Evolutionary conservation across 805 yeast species (phyloP).

Genomic region (Kuraishia ogatae): DNA sequence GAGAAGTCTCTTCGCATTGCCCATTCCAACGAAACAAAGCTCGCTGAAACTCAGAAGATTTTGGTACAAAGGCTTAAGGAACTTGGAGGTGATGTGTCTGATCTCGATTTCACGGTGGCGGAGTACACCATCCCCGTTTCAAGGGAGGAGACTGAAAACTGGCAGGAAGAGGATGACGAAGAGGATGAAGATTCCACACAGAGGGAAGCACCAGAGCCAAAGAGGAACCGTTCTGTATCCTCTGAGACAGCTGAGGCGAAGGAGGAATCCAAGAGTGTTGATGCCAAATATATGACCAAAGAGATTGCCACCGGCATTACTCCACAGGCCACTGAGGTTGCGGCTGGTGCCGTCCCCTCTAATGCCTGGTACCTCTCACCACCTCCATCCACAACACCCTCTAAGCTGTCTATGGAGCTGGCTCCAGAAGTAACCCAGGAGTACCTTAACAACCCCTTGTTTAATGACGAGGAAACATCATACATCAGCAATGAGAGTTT

Average conservation of each 20-base stretch:
- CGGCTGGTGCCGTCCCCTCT: not conserved
- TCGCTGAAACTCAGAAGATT: not conserved
- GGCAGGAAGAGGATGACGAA: slow-evolving; percentile 2
- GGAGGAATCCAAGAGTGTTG: not conserved
- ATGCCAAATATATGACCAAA: not conserved
- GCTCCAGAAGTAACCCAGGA: not conserved
- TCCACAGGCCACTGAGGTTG: not conserved
- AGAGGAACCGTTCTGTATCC: too few species aligned
- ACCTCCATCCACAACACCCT: slow-evolving; percentile 1
- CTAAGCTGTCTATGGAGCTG: slow-evolving; percentile 1
- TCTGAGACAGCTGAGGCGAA: not conserved
- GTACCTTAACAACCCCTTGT: slow-evolving; percentile 2
- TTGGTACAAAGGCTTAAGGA: not conserved
- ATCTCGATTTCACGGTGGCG: not conserved
- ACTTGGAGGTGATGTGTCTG: slow-evolving; percentile 5
- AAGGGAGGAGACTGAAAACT: slow-evolving; percentile 1
- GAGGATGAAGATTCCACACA: not conserved
- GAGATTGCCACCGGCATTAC: not conserved
- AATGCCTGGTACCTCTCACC: slow-evolving; percentile 2
- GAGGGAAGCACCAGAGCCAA: not conserved
- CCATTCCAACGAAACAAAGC: not conserved
- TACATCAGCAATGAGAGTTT: not conserved
- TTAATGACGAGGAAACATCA: slow-evolving; percentile 2
- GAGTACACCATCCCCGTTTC: not conserved
- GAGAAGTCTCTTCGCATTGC: slow-evolving; percentile 14